A percentile compares a stretch with the other conserved stretches of the same genome.
Conservation (phyloP, 108 stramenopile species). For the Stephanodiscus minutulus region DNA sequence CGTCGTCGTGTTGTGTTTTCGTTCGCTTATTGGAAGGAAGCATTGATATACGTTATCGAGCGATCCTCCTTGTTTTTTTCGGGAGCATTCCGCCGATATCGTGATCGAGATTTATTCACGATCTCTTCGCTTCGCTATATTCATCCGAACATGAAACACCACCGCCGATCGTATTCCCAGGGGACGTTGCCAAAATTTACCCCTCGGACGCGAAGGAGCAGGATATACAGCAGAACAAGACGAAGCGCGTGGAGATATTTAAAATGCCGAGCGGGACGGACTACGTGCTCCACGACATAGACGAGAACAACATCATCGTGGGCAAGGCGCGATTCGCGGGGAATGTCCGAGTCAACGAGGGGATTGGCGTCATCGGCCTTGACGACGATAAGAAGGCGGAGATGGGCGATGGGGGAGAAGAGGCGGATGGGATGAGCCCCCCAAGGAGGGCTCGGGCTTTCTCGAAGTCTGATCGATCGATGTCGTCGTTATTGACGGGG, state of each 20-base stretch:
- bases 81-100: neutral
- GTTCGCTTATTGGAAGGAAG: neutral
- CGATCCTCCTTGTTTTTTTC: neutral
- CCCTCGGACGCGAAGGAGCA: constrained; percentile 69
- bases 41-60: too few relatives aligned
- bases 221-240: constrained; percentile 57
- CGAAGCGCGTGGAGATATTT: constrained; percentile 77
- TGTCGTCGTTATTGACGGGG: neutral
- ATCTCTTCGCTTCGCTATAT: neutral
- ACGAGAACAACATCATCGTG: constrained; percentile 69
- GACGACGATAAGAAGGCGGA: constrained; percentile 34
- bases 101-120: neutral
- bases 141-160: neutral
- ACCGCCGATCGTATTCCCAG: constrained; percentile 23
- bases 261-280: constrained; percentile 88
- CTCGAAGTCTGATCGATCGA: neutral
- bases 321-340: constrained; percentile 73
- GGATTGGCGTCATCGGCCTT: constrained; percentile 74
- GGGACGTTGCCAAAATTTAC: constrained; percentile 80
- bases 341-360: constrained; percentile 72
- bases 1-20: too few relatives aligned
- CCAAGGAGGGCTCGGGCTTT: neutral
- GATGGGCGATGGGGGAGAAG: neutral
- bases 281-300: constrained; percentile 84
- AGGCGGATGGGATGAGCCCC: neutral